Evolutionary conservation across 2,329 filamentous ascomycete genomes (phyloP).

Genomic region (Ophiocordyceps camponoti-rufipedis): DNA sequence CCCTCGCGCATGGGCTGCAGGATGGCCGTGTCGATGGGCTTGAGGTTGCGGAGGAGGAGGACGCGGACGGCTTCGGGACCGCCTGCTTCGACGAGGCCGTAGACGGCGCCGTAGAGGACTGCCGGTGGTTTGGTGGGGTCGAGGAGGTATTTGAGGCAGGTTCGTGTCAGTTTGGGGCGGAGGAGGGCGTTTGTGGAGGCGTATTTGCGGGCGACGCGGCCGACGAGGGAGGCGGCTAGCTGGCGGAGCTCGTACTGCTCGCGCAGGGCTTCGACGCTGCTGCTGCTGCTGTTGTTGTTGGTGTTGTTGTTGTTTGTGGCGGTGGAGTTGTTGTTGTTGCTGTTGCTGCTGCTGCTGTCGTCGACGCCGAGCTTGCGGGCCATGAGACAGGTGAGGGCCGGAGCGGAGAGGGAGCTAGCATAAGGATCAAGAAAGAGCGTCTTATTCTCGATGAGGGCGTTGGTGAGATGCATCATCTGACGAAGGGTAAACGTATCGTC

Average conservation of each 20-base stretch:
- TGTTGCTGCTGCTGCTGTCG: slow-evolving; percentile 7
- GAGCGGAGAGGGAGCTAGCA: slow-evolving; percentile 52
- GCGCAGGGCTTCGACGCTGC: slow-evolving; percentile 30
- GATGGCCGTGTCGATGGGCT: slow-evolving; percentile 32
- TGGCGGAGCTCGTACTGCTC: slow-evolving; percentile 70
- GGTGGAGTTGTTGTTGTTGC: slow-evolving; percentile 13
- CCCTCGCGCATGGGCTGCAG: slow-evolving; percentile 28
- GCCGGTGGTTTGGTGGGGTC: slow-evolving; percentile 69
- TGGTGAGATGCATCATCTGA: slow-evolving; percentile 82
- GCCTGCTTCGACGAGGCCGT: slow-evolving; percentile 61
- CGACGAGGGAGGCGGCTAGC: slow-evolving; percentile 65
- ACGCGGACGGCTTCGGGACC: slow-evolving; percentile 41
- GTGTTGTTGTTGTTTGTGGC: neutral
- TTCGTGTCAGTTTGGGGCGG: slow-evolving; percentile 76
- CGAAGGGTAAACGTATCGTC: slow-evolving; percentile 78
- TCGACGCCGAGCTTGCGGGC: slow-evolving; percentile 52
- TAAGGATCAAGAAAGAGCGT: slow-evolving; percentile 54
- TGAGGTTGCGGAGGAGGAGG: slow-evolving; percentile 36
- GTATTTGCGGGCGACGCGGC: slow-evolving; percentile 65
- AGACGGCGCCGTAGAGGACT: slow-evolving; percentile 77
- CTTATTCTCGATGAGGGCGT: slow-evolving; percentile 68
- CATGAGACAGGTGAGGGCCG: slow-evolving; percentile 81
- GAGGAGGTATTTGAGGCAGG: slow-evolving; percentile 80
- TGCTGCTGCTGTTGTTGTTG: slow-evolving; percentile 11
- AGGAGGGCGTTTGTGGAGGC: slow-evolving; percentile 63